phyloP scores from a whole-genome alignment of 176 grass and related monocot genomes.

The Thalia dealbata region DNA sequence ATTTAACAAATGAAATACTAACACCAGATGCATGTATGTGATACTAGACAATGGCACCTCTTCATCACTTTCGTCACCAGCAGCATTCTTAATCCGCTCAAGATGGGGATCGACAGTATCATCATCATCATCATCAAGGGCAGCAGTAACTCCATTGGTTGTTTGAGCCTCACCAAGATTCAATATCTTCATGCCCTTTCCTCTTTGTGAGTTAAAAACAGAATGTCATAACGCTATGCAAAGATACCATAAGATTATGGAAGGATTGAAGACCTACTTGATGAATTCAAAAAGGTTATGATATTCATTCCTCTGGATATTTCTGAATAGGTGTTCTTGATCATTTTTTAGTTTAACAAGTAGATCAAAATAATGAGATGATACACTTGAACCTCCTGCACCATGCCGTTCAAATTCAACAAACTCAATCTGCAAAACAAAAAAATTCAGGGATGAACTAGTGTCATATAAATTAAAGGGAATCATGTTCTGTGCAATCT shows the following conservation, averaged over 20 bases:
- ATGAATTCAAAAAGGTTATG: slow-evolving; percentile 29
- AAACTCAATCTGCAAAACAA: slow-evolving; percentile 23
- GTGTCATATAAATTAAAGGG: not conserved
- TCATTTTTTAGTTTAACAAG: slow-evolving; percentile 29
- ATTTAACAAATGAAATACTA: slow-evolving; percentile 14
- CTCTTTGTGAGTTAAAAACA: slow-evolving; percentile 34
- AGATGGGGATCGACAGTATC: slow-evolving; percentile 81
- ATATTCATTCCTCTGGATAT: slow-evolving; percentile 34
- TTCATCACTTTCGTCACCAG: slow-evolving; percentile 89
- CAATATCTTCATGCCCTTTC: slow-evolving; percentile 81
- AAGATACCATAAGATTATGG: not conserved
- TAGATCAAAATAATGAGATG: slow-evolving; percentile 37
- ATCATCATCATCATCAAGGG: slow-evolving; percentile 64
- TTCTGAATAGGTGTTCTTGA: slow-evolving; percentile 33
- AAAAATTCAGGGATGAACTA: not conserved
- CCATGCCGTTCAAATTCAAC: slow-evolving; percentile 33
- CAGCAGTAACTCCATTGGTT: slow-evolving; percentile 53
- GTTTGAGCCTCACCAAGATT: slow-evolving; percentile 83
- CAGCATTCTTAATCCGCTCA: slow-evolving; percentile 67
- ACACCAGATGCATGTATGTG: slow-evolving; percentile 5
- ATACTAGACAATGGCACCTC: slow-evolving; percentile 36
- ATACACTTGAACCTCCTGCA: slow-evolving; percentile 29
- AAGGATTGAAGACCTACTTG: slow-evolving; percentile 6
- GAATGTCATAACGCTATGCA: not conserved
- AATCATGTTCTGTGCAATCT: not conserved